Conservation (phyloP, 2,329 filamentous ascomycete genomes). For the Aaosphaeria arxii region DNA sequence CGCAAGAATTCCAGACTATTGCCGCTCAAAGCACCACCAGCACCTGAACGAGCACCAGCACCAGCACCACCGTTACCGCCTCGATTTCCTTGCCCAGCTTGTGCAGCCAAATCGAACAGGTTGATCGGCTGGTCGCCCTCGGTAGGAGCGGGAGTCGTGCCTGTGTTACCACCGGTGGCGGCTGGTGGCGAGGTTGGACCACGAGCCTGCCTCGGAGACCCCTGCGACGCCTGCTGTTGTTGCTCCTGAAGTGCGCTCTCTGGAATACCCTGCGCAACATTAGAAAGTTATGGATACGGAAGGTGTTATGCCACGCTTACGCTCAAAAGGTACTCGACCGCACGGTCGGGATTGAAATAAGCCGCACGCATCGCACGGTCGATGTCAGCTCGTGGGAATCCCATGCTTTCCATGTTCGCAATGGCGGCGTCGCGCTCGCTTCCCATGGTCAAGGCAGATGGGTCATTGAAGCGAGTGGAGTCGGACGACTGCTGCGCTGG, state of each 20-base stretch:
- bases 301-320: constrained; percentile 49
- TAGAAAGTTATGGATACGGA: constrained; percentile 12
- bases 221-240: constrained; percentile 55
- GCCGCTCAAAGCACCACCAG: constrained; percentile 50
- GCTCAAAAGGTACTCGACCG: constrained; percentile 90
- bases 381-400: constrained; percentile 83
- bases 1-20: constrained; percentile 90
- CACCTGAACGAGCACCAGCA: constrained; percentile 44
- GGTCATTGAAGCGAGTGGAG: constrained; percentile 58
- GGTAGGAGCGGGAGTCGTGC: constrained; percentile 22
- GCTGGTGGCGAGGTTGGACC: constrained; percentile 40
- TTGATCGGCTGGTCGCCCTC: constrained; percentile 70
- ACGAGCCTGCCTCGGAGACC: constrained; percentile 41
- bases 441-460: constrained; percentile 83
- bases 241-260: constrained; percentile 74
- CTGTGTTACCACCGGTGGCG: constrained; percentile 46
- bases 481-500: constrained; percentile 42
- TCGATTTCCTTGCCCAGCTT: constrained; percentile 55
- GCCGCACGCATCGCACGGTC: constrained; percentile 94
- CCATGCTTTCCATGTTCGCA: constrained; percentile 95
- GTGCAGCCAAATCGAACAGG: constrained; percentile 88
- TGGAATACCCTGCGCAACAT: constrained; percentile 72
- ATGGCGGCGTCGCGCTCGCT: constrained; percentile 78
- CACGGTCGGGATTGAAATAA: constrained; percentile 94
- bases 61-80: constrained; percentile 41